A percentile compares a stretch with the other conserved stretches of the same genome.
Conservation (phyloP, 2,329 filamentous ascomycete genomes). For the Xylaria sp. region DNA sequence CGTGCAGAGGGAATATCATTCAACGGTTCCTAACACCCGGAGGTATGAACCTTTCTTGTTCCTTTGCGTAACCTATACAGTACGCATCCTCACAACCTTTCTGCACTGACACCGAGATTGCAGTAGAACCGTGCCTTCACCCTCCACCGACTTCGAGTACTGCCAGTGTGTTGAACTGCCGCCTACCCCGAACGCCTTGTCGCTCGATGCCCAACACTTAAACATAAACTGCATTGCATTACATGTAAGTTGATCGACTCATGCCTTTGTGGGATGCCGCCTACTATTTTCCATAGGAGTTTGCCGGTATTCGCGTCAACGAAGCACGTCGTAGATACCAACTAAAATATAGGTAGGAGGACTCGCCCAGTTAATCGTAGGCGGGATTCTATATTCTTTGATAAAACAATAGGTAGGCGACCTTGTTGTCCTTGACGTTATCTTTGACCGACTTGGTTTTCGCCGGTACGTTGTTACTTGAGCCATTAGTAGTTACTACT, state of each 20-base stretch:
- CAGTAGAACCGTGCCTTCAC: conserved; percentile 13
- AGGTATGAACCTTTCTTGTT: conserved; percentile 5
- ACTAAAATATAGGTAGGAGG: neutral
- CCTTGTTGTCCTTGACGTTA: conserved; percentile 89
- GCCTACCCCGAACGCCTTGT: conserved; percentile 18
- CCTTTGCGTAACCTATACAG: conserved; percentile 23
- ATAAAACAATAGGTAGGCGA: conserved; percentile 97
- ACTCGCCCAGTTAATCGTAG: neutral
- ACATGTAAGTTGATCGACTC: conserved; percentile 10
- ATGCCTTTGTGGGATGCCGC: conserved; percentile 3
- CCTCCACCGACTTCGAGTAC: conserved; percentile 2
- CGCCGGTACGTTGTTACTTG: conserved; percentile 63
- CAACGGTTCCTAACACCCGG: conserved; percentile 2
- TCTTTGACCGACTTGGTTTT: conserved; percentile 69
- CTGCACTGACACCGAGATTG: conserved; percentile 1
- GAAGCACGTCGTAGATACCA: neutral
- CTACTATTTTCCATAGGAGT: neutral
- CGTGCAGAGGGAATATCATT: conserved; percentile 4
- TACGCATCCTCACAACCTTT: conserved; percentile 16
- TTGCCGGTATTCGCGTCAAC: neutral
- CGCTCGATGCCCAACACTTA: conserved; percentile 17
- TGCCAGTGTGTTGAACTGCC: neutral
- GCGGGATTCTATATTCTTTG: conserved; percentile 68
- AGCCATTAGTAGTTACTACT: conserved; percentile 72
- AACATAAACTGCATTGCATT: conserved; percentile 14